Base-by-base conservation (phyloP, 208 protist genomes). In the Lotmaria passim region DNA sequence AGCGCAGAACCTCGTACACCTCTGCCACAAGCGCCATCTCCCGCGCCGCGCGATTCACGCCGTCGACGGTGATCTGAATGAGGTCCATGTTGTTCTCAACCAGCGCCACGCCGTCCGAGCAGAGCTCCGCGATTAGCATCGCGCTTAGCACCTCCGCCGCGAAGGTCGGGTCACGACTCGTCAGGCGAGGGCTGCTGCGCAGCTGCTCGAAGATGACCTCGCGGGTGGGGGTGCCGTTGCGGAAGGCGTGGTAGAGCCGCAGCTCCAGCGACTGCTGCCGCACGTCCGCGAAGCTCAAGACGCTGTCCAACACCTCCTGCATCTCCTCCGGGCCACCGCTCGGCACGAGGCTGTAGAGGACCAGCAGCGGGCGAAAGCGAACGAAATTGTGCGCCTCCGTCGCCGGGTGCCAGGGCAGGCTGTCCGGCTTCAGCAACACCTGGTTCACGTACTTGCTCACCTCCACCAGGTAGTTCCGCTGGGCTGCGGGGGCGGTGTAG, bases 91-190 rank as follows among this genome's bases (percentile, higher is more conserved):
- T 77, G 57, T 87, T 68, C 58, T 91, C 84, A 2, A 90, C 53
- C 23, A 85, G 81, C 2, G 72, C 67, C 15, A 65, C 38, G 48
- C 73, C 57, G 28, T 62, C 59, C 38, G 61, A 76, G 71, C 52
- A 87, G 23, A 82, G 55, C 81, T 89, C 85, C n/a, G 90, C 85
- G 46, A 90, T 69, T 39, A 93, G 59, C 10, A 93, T 62, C 41
- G 81, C 85, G 65, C 82, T 90, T 19, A 93, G 31, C 44, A 95
- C 72, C 63, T 93, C 90, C 6, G 87, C 74, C 3, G 79, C 83
- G 17, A 85, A 36, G 10, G 83, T 82, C 7, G 85, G 73, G 64
- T 88, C 81, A 28, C 69, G 59, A 19, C 55, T 63, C 26, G 51
- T 69, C 28, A 82, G 65, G 8, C 73, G 80, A n/a, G 82, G 66